A percentile compares a stretch with the other conserved stretches of the same genome.
Conservation (phyloP, 345 rosid species). For the Erodium maritimum region DNA sequence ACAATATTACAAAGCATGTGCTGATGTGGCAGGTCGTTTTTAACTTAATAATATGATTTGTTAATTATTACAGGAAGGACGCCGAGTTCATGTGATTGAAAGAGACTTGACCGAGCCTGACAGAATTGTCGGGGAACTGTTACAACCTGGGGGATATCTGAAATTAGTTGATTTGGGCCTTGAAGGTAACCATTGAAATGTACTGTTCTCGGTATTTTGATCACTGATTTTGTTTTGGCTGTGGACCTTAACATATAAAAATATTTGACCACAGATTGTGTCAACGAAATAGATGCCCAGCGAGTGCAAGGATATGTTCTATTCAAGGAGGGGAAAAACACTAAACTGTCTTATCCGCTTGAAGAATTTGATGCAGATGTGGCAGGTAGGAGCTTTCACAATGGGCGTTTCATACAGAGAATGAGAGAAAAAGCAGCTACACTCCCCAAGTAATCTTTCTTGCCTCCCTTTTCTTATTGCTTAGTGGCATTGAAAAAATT, state of each 20-base stretch:
- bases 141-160: conserved; percentile 29
- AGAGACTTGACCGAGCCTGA: conserved; percentile 20
- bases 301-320: conserved; percentile 16
- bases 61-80: conserved; percentile 10
- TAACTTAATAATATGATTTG: not conserved
- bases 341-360: conserved; percentile 11
- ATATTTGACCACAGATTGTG: conserved; percentile 11
- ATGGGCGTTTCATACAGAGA: conserved; percentile 19
- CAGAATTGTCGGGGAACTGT: conserved; percentile 22
- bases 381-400: conserved; percentile 20
- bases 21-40: not conserved
- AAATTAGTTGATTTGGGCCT: conserved; percentile 28
- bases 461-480: not conserved
- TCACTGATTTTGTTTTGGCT: not conserved
- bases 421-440: conserved; percentile 17
- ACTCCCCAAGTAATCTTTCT: conserved; percentile 11
- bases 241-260: not conserved
- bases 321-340: conserved; percentile 13
- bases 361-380: conserved; percentile 14
- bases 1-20: not conserved
- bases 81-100: conserved; percentile 18
- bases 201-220: too few relatives aligned
- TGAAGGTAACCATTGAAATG: conserved; percentile 16
- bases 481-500: not conserved
- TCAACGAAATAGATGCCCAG: conserved; percentile 14